These are phyloP conservation scores for Elsinoe perseae DNA, from an alignment of 2,329 filamentous ascomycete species.

Conservation along the genomic window DNA sequence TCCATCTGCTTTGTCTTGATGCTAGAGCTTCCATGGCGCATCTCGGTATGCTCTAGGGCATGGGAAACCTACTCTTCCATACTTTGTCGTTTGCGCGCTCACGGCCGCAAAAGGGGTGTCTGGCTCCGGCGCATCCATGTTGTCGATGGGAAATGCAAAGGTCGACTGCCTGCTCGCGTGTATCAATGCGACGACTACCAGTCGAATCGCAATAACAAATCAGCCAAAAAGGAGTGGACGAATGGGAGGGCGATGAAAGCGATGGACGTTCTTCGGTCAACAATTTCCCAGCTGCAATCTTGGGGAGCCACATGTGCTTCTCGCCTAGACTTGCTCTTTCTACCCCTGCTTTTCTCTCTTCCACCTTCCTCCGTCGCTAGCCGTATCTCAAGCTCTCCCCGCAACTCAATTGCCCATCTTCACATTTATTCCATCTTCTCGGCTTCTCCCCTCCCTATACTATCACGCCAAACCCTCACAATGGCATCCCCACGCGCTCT, in stretches of 20 bases:
- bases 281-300: constrained; percentile 13
- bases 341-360: background rate
- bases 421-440: background rate
- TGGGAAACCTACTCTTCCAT: constrained; percentile 55
- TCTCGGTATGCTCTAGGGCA: background rate
- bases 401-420: constrained; percentile 1
- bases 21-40: background rate
- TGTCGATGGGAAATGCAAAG: constrained; percentile 19
- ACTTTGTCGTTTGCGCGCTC: constrained; percentile 70
- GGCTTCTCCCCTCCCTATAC: background rate
- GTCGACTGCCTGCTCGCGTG: background rate
- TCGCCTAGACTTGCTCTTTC: constrained; percentile 3
- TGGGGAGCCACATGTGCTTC: constrained; percentile 12
- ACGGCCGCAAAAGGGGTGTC: constrained; percentile 92
- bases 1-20: no score
- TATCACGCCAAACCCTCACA: background rate
- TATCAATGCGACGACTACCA: background rate
- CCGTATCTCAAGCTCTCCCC: constrained; percentile 6
- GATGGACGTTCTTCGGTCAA: constrained; percentile 2
- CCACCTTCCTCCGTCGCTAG: constrained; percentile 2
- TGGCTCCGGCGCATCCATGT: constrained; percentile 79
- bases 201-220: background rate
- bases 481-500: constrained; percentile 5
- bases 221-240: background rate
- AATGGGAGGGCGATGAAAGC: constrained; percentile 7